These are phyloP conservation scores for Nicotiana attenuata DNA, from an alignment of 257 asterid genomes.

Conservation along the genomic window DNA sequence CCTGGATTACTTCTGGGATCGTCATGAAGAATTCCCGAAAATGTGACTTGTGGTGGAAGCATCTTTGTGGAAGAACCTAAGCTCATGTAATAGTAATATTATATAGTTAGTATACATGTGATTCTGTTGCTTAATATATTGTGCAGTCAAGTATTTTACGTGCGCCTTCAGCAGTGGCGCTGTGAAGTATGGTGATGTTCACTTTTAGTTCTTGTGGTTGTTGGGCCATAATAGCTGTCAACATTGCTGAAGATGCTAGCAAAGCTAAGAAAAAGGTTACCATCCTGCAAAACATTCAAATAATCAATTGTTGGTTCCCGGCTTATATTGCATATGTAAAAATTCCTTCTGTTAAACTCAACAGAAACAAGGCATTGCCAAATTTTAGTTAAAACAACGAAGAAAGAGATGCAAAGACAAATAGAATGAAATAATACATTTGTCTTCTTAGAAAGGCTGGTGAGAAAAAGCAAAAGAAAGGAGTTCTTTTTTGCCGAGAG, in stretches of 20 bases:
- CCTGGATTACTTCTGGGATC: conserved; percentile 59
- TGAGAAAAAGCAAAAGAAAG: too few relatives aligned
- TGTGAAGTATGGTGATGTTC: background rate
- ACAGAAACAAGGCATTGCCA: too few relatives aligned
- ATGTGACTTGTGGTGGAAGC: conserved; percentile 35
- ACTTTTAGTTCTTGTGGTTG: background rate
- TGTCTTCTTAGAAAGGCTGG: too few relatives aligned
- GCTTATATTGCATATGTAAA: too few relatives aligned
- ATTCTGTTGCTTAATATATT: too few relatives aligned
- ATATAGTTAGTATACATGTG: too few relatives aligned
- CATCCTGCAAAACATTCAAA: background rate
- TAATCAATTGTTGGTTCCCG: background rate
- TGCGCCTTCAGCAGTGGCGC: background rate
- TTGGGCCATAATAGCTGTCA: background rate
- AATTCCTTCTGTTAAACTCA: too few relatives aligned
- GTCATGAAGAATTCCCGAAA: conserved; percentile 68
- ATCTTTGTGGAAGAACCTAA: conserved; percentile 63
- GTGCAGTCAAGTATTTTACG: background rate
- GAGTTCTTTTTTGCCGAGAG: too few relatives aligned
- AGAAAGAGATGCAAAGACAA: too few relatives aligned
- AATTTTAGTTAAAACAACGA: too few relatives aligned
- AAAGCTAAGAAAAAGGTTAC: background rate
- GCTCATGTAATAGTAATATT: too few relatives aligned
- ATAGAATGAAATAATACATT: too few relatives aligned
- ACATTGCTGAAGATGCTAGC: background rate